Conservation (phyloP, 345 rosid genomes). For the Euphorbia tirucalli region DNA sequence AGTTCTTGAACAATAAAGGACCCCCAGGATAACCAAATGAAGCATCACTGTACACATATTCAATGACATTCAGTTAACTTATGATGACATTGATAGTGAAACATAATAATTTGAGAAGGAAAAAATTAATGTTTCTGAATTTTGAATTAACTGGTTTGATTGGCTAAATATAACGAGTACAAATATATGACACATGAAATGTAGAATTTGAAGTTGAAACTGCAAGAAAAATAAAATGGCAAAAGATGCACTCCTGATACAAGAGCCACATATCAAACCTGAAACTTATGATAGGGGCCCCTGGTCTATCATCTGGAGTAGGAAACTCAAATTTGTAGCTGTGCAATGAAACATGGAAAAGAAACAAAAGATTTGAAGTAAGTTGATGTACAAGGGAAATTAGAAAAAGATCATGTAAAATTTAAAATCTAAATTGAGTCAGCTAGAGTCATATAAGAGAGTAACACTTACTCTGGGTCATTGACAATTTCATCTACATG, state of each 20-base stretch:
- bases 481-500: slow-evolving; percentile 87
- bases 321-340: slow-evolving; percentile 99
- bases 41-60: slow-evolving; percentile 70
- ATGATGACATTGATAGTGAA: background rate
- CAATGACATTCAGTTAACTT: slow-evolving; percentile 10
- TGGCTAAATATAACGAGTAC: background rate
- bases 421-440: slow-evolving; percentile 3
- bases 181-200: background rate
- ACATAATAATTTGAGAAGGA: background rate
- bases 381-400: background rate
- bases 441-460: slow-evolving; percentile 18
- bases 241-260: background rate
- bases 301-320: slow-evolving; percentile 97
- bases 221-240: background rate
- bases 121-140: background rate
- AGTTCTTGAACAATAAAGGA: slow-evolving; percentile 75
- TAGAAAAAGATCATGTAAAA: slow-evolving; percentile 6
- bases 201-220: background rate
- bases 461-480: slow-evolving; percentile 85
- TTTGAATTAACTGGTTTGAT: background rate
- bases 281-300: slow-evolving; percentile 96
- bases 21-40: slow-evolving; percentile 98
- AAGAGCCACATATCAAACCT: slow-evolving; percentile 52
- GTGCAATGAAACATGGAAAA: slow-evolving; percentile 33
- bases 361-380: background rate